Conservation (phyloP, 176 grass and related monocot species). For the Aegilops longissima region DNA sequence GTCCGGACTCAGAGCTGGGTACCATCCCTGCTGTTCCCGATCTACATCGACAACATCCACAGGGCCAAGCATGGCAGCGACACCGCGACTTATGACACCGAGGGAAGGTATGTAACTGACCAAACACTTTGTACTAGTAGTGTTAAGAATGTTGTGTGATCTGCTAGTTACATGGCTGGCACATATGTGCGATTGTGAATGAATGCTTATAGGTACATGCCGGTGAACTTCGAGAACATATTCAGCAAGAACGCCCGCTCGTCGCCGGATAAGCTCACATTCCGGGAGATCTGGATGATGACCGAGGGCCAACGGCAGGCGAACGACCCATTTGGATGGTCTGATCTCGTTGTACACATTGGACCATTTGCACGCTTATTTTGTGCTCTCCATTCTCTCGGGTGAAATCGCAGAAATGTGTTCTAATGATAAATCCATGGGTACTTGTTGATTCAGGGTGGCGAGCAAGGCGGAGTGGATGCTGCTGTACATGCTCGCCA, state of each 20-base stretch:
- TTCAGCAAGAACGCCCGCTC: constrained; percentile 86
- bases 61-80: constrained; percentile 82
- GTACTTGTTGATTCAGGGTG: constrained; percentile 27
- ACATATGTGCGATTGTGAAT: not conserved
- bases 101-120: constrained; percentile 61
- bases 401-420: not conserved
- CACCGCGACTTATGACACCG: constrained; percentile 56
- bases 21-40: constrained; percentile 67
- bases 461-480: constrained; percentile 68
- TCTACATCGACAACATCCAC: constrained; percentile 83
- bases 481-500: constrained; percentile 61
- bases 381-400: not conserved
- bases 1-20: constrained; percentile 52
- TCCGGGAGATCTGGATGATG: constrained; percentile 65
- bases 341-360: not conserved
- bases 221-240: constrained; percentile 81
- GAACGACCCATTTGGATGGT: constrained; percentile 60
- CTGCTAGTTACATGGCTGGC: not conserved
- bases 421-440: not conserved
- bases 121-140: too few relatives aligned
- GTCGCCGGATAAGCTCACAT: constrained; percentile 49
- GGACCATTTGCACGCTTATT: not conserved
- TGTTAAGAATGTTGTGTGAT: not conserved
- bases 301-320: constrained; percentile 43
- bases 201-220: constrained; percentile 48